Evolutionary conservation across 1,284 basidiomycete genomes (phyloP).

Genomic region (Macrocystidia cucumis): DNA sequence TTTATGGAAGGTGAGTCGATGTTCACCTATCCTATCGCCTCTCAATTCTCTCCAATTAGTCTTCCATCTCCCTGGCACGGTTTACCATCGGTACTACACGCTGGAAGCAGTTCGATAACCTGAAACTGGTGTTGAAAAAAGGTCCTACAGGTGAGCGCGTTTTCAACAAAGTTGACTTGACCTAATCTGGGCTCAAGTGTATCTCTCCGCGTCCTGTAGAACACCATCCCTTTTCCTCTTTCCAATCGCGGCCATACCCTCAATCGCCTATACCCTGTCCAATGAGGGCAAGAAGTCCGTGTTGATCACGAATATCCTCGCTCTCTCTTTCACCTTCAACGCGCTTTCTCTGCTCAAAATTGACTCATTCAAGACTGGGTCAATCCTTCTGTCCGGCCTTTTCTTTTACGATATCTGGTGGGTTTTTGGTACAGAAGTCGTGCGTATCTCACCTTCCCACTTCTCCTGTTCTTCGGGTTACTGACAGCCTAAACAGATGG

Average conservation of each 20-base stretch:
- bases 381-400: constrained; percentile 69
- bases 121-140: constrained; percentile 36
- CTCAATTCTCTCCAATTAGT: constrained; percentile 23
- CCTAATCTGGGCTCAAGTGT: constrained; percentile 5
- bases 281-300: constrained; percentile 50
- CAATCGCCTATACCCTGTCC: constrained; percentile 58
- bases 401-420: constrained; percentile 90
- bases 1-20: constrained; percentile 57
- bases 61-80: constrained; percentile 38
- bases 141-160: constrained; percentile 33
- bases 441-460: constrained; percentile 25
- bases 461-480: not conserved
- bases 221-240: constrained; percentile 62
- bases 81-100: constrained; percentile 34
- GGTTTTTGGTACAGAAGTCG: constrained; percentile 81
- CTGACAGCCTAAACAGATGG: constrained; percentile 53
- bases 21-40: not conserved
- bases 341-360: constrained; percentile 79
- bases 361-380: constrained; percentile 88
- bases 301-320: constrained; percentile 75
- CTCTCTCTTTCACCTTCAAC: constrained; percentile 79
- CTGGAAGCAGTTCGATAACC: constrained; percentile 48
- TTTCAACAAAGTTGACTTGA: not conserved
- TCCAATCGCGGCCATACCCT: constrained; percentile 59
- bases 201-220: constrained; percentile 43